phyloP scores from a whole-genome alignment of 177 flowering plant species.

The Tripterygium wilfordii region DNA sequence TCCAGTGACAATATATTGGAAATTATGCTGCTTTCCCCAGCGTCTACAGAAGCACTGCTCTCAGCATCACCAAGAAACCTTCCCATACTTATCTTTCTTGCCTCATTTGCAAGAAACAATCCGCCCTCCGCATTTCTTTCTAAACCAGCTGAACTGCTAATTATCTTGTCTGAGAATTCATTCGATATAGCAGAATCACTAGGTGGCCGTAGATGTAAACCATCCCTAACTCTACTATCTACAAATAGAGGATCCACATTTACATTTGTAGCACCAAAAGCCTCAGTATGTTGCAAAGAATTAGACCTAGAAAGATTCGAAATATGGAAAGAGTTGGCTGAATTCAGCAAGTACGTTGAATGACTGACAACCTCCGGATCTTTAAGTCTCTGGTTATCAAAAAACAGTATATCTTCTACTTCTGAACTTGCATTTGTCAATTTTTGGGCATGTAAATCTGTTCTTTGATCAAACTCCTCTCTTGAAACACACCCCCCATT shows the following conservation, averaged over 20 bases:
- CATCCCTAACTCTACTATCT: slow-evolving; percentile 17
- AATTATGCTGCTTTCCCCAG: slow-evolving; percentile 57
- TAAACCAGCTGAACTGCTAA: slow-evolving; percentile 12
- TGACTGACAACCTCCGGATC: slow-evolving; percentile 43
- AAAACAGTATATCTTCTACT: slow-evolving; percentile 34
- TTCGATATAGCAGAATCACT: slow-evolving; percentile 14
- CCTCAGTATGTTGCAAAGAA: slow-evolving; percentile 16
- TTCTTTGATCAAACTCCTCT: slow-evolving; percentile 18
- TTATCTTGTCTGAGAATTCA: slow-evolving; percentile 24
- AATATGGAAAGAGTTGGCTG: slow-evolving; percentile 15
- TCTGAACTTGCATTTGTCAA: slow-evolving; percentile 13
- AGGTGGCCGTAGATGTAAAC: slow-evolving; percentile 13
- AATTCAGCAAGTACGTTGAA: slow-evolving; percentile 14
- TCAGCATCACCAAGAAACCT: slow-evolving; percentile 20
- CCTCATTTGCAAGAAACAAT: slow-evolving; percentile 23
- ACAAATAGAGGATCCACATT: slow-evolving; percentile 16
- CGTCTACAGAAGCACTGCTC: slow-evolving; percentile 18
- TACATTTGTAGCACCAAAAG: slow-evolving; percentile 6
- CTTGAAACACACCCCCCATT: slow-evolving; percentile 9
- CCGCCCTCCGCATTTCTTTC: slow-evolving; percentile 16
- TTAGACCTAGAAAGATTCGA: slow-evolving; percentile 21
- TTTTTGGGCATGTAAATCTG: slow-evolving; percentile 12
- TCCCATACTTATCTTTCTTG: slow-evolving; percentile 18
- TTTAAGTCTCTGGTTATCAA: slow-evolving; percentile 41
- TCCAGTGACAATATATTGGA: slow-evolving; percentile 68